Base-by-base conservation (phyloP, 2,329 filamentous ascomycete genomes). In the Diplodia mutila region DNA sequence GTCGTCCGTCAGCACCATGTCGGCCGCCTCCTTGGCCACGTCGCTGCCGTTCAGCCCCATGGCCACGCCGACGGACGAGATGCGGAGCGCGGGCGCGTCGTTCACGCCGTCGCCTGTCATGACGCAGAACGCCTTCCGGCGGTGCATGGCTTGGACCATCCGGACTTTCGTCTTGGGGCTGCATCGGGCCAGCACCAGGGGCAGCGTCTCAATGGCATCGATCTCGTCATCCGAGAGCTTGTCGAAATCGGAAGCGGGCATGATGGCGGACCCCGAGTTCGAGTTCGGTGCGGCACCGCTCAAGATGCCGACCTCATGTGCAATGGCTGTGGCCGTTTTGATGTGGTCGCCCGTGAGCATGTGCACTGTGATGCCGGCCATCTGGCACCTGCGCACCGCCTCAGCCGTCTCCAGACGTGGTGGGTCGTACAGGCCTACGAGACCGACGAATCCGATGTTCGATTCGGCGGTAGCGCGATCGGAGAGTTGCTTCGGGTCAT, bases 371-470 rank as follows among this genome's bases (percentile, higher is more conserved):
- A 84, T 83, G n/a, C 81, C 81, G 51, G 81, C 81, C 49, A 77
- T 73, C 67, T 82, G 80, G 42, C 81, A 83, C 66, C 80, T 77
- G 29, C 75, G 75, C 57, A 84, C 82, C 18, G 81, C 80, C 42
- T 76, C 85, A 25, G 89, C 91, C 0, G 93, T 93, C 80, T 96
- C 93, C 2, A 88, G 87, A 1, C 93, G 91, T 66, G 92, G 93
- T 3, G 93, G 93, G 72, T 97, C 93, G 75, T 95, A 94, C 70
- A 97, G 90, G 67, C 92, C 93, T 59, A 91, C 89, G 11, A 97
- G 85, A n/a, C 93, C 94, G 16, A 92, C 86, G 69, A 96, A 91
- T 3, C 84, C 85, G 37, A 97, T 86, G 34, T 87, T 83, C 42
- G 82, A 81, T 75, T 96, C 93, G 16, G 94, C 85, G 4, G 84